These are phyloP conservation scores for Moricandia arvensis DNA, from an alignment of 345 rosid genomes.

Conservation along the genomic window DNA sequence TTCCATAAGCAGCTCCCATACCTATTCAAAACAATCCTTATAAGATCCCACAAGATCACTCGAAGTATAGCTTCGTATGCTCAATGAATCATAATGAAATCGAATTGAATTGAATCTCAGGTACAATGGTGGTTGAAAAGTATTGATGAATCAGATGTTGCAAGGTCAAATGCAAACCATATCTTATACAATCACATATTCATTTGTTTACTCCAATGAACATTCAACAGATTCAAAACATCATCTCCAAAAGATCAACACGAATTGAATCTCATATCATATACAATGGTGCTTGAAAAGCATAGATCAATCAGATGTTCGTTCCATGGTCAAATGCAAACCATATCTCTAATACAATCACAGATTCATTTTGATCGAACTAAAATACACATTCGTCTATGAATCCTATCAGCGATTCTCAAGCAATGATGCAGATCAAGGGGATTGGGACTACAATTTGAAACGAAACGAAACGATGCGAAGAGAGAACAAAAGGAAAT, in stretches of 20 bases:
- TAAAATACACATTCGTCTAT: no score
- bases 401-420: no score
- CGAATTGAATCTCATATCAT: neutral
- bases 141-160: no score
- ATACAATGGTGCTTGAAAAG: neutral
- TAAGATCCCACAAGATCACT: no score
- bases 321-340: neutral
- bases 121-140: no score
- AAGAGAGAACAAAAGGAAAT: neutral
- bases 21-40: no score
- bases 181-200: no score
- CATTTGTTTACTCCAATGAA: conserved; percentile 9
- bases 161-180: no score
- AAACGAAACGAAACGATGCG: neutral
- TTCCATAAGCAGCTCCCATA: conserved; percentile 46
- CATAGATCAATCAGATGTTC: conserved; percentile 11
- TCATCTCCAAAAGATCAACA: neutral
- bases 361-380: neutral
- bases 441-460: neutral
- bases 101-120: no score
- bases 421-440: neutral
- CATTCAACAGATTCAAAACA: neutral
- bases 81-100: no score
- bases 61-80: no score
- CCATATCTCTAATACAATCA: neutral